These are phyloP conservation scores for Talaromyces thailandensis DNA, from an alignment of 495 filamentous ascomycete species.

Conservation along the genomic window DNA sequence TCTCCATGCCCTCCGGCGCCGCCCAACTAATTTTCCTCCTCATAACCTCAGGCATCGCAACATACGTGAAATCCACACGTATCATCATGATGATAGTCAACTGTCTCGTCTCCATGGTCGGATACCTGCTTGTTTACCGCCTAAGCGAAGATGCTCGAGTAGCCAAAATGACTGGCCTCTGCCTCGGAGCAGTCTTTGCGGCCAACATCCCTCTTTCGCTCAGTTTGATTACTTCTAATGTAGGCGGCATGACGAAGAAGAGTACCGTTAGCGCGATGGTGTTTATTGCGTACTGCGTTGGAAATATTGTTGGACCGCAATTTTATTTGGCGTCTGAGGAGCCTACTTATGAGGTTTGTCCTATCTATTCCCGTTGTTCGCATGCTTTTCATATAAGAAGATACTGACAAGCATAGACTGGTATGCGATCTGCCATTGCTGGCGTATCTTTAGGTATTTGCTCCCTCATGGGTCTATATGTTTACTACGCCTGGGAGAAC, in stretches of 20 bases:
- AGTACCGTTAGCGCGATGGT: conserved; percentile 30
- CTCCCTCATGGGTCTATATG: conserved; percentile 16
- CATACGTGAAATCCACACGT: conserved; percentile 18
- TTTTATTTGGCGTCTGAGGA: conserved; percentile 24
- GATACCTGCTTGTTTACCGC: conserved; percentile 49
- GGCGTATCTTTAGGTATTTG: conserved; percentile 20
- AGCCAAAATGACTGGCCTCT: conserved; percentile 46
- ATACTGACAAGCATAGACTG: conserved; percentile 16
- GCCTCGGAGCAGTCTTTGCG: conserved; percentile 40
- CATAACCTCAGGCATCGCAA: conserved; percentile 21
- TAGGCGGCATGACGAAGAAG: conserved; percentile 61
- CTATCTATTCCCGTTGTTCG: neutral
- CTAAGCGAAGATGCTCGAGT: conserved; percentile 42
- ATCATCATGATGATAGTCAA: conserved; percentile 26
- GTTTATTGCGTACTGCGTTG: conserved; percentile 29
- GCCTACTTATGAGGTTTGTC: conserved; percentile 22
- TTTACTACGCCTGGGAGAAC: conserved; percentile 24
- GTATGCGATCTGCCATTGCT: conserved; percentile 23
- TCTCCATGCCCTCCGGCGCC: conserved; percentile 31
- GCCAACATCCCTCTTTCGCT: conserved; percentile 48
- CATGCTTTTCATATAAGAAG: neutral
- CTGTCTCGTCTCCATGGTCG: conserved; percentile 33
- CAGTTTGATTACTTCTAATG: conserved; percentile 47
- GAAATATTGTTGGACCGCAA: conserved; percentile 32
- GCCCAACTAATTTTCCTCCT: conserved; percentile 28